Evolutionary conservation across 2,329 filamentous ascomycete species (phyloP).

Genomic region (Gyromitra esculenta): DNA sequence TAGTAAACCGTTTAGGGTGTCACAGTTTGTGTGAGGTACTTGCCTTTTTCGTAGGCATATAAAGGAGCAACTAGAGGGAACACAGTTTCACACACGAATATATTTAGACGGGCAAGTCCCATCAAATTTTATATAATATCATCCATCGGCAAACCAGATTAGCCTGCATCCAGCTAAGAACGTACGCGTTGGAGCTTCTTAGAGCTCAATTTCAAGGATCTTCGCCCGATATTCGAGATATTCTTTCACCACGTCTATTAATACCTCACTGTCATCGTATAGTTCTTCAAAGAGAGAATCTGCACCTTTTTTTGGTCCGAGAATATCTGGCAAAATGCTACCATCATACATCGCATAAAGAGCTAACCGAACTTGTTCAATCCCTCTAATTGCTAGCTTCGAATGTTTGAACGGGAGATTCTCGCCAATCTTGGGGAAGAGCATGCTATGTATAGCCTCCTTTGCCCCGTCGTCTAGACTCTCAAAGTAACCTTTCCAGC

Average conservation of each 20-base stretch:
- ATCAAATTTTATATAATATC: too few relatives aligned
- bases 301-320: background rate
- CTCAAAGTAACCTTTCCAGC: background rate
- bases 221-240: background rate
- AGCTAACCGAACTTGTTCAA: background rate
- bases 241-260: background rate
- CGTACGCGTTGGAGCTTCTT: background rate
- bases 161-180: too few relatives aligned
- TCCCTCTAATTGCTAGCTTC: background rate
- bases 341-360: background rate
- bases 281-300: background rate
- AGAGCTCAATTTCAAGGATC: background rate
- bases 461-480: background rate
- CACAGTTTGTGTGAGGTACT: too few relatives aligned
- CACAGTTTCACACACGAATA: too few relatives aligned
- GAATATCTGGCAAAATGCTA: background rate
- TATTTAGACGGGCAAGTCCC: too few relatives aligned
- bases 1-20: too few relatives aligned
- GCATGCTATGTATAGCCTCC: background rate
- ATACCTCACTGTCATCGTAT: background rate
- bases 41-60: too few relatives aligned
- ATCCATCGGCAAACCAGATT: too few relatives aligned
- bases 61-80: too few relatives aligned
- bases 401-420: background rate
- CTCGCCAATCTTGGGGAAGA: background rate